phyloP scores from a whole-genome alignment of 768 basidiomycete genomes.

The Naganishia onofrii region DNA sequence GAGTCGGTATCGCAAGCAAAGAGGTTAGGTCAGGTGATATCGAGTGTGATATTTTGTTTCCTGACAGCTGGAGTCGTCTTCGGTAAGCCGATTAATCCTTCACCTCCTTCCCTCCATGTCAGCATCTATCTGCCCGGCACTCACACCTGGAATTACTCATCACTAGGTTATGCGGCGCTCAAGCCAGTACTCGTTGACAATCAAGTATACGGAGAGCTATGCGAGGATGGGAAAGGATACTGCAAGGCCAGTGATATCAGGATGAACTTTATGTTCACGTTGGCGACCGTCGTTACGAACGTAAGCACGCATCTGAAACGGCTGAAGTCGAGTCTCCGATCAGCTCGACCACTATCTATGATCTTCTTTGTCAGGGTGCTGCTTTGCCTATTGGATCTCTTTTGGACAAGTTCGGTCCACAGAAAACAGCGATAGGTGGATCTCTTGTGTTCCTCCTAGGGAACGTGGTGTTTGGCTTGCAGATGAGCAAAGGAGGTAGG shows the following conservation, averaged over 20 bases:
- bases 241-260: slow-evolving; percentile 43
- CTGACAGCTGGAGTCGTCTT: slow-evolving; percentile 50
- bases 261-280: slow-evolving; percentile 52
- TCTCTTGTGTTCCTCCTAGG: slow-evolving; percentile 49
- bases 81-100: slow-evolving; percentile 37
- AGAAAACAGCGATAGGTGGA: slow-evolving; percentile 48
- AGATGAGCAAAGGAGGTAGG: slow-evolving; percentile 39
- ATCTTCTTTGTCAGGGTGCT: slow-evolving; percentile 32
- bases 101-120: neutral
- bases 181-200: slow-evolving; percentile 50
- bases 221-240: slow-evolving; percentile 34
- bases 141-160: neutral
- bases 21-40: slow-evolving; percentile 29
- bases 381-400: slow-evolving; percentile 47
- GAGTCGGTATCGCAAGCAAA: slow-evolving; percentile 34
- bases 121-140: neutral
- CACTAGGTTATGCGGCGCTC: slow-evolving; percentile 47
- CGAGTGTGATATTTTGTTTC: slow-evolving; percentile 38
- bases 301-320: slow-evolving; percentile 30
- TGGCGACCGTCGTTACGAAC: slow-evolving; percentile 52
- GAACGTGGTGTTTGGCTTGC: slow-evolving; percentile 47
- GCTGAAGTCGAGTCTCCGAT: neutral
- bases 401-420: slow-evolving; percentile 49
- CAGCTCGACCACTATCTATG: neutral
- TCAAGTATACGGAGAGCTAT: slow-evolving; percentile 49